A percentile compares a stretch with the other conserved stretches of the same genome.
Evolutionary conservation across 192 early-diverging fungal genomes (phyloP).

Genomic region (Haplosporangium gracile): DNA sequence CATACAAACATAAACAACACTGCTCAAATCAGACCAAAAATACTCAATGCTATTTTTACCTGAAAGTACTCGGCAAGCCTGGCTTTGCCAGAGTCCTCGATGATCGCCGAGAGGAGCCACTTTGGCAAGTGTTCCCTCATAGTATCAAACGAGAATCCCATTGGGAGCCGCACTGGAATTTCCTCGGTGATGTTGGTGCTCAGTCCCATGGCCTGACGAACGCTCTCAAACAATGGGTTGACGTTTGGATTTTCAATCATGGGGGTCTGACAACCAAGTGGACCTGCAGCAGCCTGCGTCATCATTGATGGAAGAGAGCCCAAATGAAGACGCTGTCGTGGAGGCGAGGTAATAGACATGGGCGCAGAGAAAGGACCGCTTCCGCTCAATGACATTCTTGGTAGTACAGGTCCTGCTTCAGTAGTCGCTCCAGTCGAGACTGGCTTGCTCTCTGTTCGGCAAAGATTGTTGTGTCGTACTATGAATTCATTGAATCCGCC

Average conservation of each 20-base stretch:
- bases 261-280: conserved; percentile 67
- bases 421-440: not conserved
- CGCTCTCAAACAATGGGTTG: conserved; percentile 73
- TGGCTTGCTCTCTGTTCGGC: conserved; percentile 27
- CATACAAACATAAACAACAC: conserved; percentile 17
- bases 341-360: conserved; percentile 17
- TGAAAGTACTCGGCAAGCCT: conserved; percentile 55
- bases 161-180: conserved; percentile 67
- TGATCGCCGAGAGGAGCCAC: conserved; percentile 31
- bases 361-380: not conserved
- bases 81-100: conserved; percentile 31
- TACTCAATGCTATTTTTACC: conserved; percentile 16
- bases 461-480: conserved; percentile 30
- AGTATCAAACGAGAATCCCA: conserved; percentile 42
- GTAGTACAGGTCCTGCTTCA: not conserved
- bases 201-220: conserved; percentile 72
- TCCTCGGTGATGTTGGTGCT: conserved; percentile 66
- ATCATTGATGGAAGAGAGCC: conserved; percentile 42
- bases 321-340: conserved; percentile 44
- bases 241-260: conserved; percentile 69
- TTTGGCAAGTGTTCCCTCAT: conserved; percentile 31
- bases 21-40: not conserved
- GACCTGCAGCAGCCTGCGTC: conserved; percentile 51
- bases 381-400: conserved; percentile 21
- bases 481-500: conserved; percentile 66